Evolutionary conservation across 176 grass and related monocot species (phyloP).

Genomic region (Oryza glumipatula): DNA sequence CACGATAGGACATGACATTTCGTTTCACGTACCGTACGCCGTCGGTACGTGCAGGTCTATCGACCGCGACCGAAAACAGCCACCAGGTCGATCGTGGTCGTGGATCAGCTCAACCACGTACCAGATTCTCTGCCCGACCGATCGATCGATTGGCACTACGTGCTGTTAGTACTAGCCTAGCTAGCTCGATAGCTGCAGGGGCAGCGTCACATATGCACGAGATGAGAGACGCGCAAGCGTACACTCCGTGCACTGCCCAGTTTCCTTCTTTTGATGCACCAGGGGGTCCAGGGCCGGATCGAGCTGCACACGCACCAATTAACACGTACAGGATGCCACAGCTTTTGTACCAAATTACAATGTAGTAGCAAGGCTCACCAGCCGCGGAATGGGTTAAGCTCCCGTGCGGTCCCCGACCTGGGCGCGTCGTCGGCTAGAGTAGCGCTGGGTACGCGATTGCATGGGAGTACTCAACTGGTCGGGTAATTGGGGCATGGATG

Average conservation of each 20-base stretch:
- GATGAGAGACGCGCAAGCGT: not conserved
- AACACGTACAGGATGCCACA: not conserved
- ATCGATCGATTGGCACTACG: not conserved
- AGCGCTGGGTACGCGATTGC: conserved; percentile 9
- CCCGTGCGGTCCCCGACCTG: conserved; percentile 5
- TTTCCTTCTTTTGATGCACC: conserved; percentile 23
- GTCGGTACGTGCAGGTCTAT: not conserved
- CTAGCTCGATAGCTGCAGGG: not conserved
- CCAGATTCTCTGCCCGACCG: not conserved
- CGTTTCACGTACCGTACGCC: not conserved
- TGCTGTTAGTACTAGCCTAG: not conserved
- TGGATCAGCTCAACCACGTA: not conserved
- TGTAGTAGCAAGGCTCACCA: not conserved
- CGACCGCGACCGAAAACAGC: not conserved
- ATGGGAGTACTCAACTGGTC: conserved; percentile 24
- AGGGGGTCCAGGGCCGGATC: not conserved
- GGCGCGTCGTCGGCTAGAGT: not conserved
- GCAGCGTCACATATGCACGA: not conserved
- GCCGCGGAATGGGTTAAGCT: not conserved
- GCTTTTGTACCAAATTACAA: not conserved
- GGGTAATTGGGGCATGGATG: not conserved
- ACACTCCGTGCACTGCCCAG: not conserved
- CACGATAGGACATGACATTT: not conserved
- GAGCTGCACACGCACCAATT: not conserved
- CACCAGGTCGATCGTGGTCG: not conserved